Base-by-base conservation (phyloP, 257 asterid species). In the Coffea canephora region DNA sequence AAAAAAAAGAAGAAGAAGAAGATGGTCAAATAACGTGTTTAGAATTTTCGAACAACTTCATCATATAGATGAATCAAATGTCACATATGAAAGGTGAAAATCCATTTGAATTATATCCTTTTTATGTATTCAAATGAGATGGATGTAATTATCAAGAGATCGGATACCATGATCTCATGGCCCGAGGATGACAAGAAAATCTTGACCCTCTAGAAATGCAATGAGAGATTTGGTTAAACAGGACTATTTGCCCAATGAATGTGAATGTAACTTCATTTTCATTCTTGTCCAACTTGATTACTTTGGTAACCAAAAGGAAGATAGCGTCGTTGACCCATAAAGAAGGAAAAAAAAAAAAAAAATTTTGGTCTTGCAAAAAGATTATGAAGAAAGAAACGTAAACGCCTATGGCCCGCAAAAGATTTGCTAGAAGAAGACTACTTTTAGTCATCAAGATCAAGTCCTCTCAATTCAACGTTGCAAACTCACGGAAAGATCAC, bases 301-400 rank as follows among this genome's bases (percentile, higher is more conserved):
- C 65, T 57, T 80, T 67, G 18, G 78, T 50, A 8, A 69, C 57
- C 67, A 48, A 71, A 78, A 71, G 50, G 82, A 74, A 14, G 52
- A 77, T 67, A 82, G 71, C 75, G 52, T 74, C 71, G 79, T 77
- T 79, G 84, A 83, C 86, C 83, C 83, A 74, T 78, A 31, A 59
- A 21, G 73, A 27, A 59, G 64, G 50, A 71, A 84, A 78, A 54
- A 11, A 71, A 84, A 78, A 54, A 11, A 50, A 13, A 31, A 31
- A 31, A 31, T 31, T 31, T 59, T 73, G 46, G 57, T 74, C 69
- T 66, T 69, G 61, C 69, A 73, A 77, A 77, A 77, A 81, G 76
- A 81, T 76, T 76, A 71, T 13, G 50, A 19, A 65, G 70, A 74
- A 46, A 74, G 62, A 21, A 69, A 64, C 36, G 68, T 49, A 2